Conservation (phyloP, 2,329 filamentous ascomycete genomes). For the Fusarium protoensiforme region DNA sequence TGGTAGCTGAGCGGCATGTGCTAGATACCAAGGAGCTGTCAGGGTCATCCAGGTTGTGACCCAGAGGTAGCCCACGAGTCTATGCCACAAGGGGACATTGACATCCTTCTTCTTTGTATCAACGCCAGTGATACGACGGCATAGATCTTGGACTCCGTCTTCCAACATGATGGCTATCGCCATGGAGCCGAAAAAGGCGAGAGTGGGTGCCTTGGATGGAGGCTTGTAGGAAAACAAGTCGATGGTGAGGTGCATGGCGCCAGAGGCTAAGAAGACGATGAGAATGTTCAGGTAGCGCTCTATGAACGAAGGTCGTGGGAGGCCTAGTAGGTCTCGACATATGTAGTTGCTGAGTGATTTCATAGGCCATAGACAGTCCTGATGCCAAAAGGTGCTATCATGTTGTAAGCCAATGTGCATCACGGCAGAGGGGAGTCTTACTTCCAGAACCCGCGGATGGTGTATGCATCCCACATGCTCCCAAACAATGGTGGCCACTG, state of each 20-base stretch:
- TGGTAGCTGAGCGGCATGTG: constrained; percentile 2
- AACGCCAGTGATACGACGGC: background rate
- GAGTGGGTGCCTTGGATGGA: background rate
- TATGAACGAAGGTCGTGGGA: constrained; percentile 2
- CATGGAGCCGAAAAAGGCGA: constrained; percentile 15
- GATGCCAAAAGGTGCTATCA: constrained; percentile 27
- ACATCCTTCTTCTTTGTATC: background rate
- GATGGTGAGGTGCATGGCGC: constrained; percentile 3
- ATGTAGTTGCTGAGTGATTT: constrained; percentile 27
- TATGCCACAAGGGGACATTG: constrained; percentile 14
- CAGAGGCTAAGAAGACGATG: constrained; percentile 21
- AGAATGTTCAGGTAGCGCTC: constrained; percentile 18
- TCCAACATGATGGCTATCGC: background rate
- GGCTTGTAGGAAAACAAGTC: constrained; percentile 5
- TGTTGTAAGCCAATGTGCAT: background rate
- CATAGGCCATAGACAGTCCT: constrained; percentile 11
- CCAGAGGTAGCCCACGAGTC: constrained; percentile 24
- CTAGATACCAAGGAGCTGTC: constrained; percentile 25
- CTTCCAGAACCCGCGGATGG: constrained; percentile 23
- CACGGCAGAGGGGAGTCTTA: background rate
- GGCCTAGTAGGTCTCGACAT: constrained; percentile 10
- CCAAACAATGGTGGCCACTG: constrained; percentile 27
- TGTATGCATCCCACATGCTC: constrained; percentile 20
- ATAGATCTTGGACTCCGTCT: background rate
- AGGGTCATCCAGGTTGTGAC: constrained; percentile 16